phyloP scores from a whole-genome alignment of 1,284 basidiomycete genomes.

The Hemileia vastatrix region DNA sequence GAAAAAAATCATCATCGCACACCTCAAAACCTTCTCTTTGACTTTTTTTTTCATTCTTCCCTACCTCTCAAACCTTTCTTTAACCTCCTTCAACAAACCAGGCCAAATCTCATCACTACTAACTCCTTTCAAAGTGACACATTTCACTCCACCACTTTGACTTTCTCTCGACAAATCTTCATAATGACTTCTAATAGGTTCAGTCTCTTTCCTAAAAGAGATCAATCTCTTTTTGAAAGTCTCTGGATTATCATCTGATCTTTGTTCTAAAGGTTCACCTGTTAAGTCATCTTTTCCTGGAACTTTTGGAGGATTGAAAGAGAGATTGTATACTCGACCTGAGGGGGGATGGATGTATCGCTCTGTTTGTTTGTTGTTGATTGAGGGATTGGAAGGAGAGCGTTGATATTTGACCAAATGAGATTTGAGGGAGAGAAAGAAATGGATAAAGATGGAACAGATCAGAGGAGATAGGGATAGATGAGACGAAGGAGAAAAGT shows the following conservation, averaged over 20 bases:
- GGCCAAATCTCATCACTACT: conserved; percentile 92
- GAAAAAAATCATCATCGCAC: no score
- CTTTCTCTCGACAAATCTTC: conserved; percentile 50
- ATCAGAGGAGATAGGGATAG: background rate
- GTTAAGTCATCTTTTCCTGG: conserved; percentile 81
- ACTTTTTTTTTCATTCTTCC: no score
- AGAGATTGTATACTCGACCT: conserved; percentile 84
- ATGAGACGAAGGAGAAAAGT: background rate
- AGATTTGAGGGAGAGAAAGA: background rate
- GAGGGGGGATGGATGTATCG: conserved; percentile 88
- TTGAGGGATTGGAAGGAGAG: background rate
- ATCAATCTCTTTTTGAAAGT: conserved; percentile 70
- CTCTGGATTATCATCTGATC: conserved; percentile 89
- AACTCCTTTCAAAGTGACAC: conserved; percentile 65
- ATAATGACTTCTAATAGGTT: conserved; percentile 74
- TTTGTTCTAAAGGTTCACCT: conserved; percentile 74
- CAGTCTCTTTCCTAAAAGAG: conserved; percentile 76
- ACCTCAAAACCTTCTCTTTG: no score
- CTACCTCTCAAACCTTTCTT: conserved; percentile 39
- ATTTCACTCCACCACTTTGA: no score
- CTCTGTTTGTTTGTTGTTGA: no score
- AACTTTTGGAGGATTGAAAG: conserved; percentile 78
- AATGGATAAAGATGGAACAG: background rate
- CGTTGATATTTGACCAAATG: conserved; percentile 1
- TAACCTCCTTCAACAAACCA: conserved; percentile 57